Evolutionary conservation across 768 basidiomycete species (phyloP).

Genomic region (Leccinum subtestaceum): DNA sequence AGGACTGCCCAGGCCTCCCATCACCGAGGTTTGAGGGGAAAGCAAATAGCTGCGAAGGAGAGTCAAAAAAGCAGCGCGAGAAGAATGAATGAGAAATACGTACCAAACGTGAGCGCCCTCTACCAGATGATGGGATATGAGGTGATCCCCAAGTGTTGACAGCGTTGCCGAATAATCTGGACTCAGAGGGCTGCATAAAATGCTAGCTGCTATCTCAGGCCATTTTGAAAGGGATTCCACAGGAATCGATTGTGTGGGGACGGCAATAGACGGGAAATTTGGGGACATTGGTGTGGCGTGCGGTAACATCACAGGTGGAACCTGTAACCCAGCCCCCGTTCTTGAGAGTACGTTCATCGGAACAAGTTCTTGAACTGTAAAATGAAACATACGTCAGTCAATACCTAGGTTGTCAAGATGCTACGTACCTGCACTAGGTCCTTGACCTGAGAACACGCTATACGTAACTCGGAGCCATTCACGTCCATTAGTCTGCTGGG

Average conservation of each 20-base stretch:
- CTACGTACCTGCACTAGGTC: slow-evolving; percentile 62
- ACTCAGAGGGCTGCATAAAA: slow-evolving; percentile 66
- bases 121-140: slow-evolving; percentile 66
- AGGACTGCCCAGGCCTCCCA: slow-evolving; percentile 69
- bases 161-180: slow-evolving; percentile 72
- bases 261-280: slow-evolving; percentile 49
- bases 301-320: slow-evolving; percentile 31
- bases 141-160: slow-evolving; percentile 80
- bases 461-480: slow-evolving; percentile 81
- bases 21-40: slow-evolving; percentile 72
- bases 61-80: slow-evolving; percentile 2
- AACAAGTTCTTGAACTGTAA: slow-evolving; percentile 69
- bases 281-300: slow-evolving; percentile 61
- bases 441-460: slow-evolving; percentile 81
- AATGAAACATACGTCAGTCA: slow-evolving; percentile 2
- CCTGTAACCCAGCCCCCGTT: slow-evolving; percentile 37
- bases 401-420: not conserved
- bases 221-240: slow-evolving; percentile 68
- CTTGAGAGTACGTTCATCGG: slow-evolving; percentile 54
- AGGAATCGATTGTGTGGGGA: slow-evolving; percentile 48
- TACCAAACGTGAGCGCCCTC: slow-evolving; percentile 94
- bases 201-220: slow-evolving; percentile 84
- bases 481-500: slow-evolving; percentile 44
- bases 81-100: slow-evolving; percentile 7
- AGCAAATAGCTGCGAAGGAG: slow-evolving; percentile 67